phyloP scores from a whole-genome alignment of 208 protist species.

The Sergeia podlipaevii region DNA sequence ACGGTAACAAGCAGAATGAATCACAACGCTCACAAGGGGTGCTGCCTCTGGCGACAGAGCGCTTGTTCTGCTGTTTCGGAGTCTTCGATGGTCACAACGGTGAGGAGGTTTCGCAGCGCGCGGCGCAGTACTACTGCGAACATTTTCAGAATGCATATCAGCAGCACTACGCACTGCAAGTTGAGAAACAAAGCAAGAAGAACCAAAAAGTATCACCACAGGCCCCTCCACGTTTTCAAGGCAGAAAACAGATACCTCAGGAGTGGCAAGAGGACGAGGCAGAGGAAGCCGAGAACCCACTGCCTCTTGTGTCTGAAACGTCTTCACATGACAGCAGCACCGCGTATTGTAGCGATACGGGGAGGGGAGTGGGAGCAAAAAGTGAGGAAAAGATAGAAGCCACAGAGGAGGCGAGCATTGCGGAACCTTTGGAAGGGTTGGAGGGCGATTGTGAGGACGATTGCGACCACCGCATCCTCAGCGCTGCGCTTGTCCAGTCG shows the following conservation, averaged over 20 bases:
- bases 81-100: conserved; percentile 84
- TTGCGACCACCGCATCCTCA: conserved; percentile 35
- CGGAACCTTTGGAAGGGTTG: too few species aligned
- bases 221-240: too few species aligned
- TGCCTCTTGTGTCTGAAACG: neutral
- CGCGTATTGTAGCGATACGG: neutral
- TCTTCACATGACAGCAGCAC: neutral
- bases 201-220: neutral
- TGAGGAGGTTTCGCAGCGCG: conserved; percentile 32
- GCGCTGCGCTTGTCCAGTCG: conserved; percentile 56
- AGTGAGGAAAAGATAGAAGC: neutral
- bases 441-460: too few species aligned
- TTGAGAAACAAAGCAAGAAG: neutral
- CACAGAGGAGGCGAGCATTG: too few species aligned
- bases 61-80: conserved; percentile 40
- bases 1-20: too few species aligned
- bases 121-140: conserved; percentile 49
- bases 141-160: conserved; percentile 44
- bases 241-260: too few species aligned
- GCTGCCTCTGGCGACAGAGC: too few species aligned
- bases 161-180: conserved; percentile 11
- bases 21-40: too few species aligned
- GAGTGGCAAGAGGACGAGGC: neutral
- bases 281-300: neutral
- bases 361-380: neutral